Evolutionary conservation across 1,284 basidiomycete species (phyloP).

Genomic region (Golubevia sp.): DNA sequence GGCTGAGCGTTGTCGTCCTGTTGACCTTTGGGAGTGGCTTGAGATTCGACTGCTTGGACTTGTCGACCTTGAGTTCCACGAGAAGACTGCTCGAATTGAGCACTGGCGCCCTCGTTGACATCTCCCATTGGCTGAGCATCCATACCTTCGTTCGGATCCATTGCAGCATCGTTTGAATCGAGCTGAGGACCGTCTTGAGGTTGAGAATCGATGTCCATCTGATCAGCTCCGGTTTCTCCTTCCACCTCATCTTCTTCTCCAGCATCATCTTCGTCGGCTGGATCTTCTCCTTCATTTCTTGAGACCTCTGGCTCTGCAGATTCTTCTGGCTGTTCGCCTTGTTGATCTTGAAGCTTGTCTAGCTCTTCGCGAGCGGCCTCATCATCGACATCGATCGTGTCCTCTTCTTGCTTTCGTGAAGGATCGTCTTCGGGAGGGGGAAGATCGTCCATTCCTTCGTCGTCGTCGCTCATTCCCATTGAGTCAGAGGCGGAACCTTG

Average conservation of each 20-base stretch:
- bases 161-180: background rate
- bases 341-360: conserved; percentile 62
- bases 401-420: conserved; percentile 37
- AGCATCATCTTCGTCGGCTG: conserved; percentile 63
- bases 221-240: background rate
- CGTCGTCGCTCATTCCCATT: conserved; percentile 53
- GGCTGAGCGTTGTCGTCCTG: background rate
- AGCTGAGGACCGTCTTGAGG: background rate
- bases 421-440: conserved; percentile 78
- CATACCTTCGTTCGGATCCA: background rate
- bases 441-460: conserved; percentile 66
- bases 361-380: conserved; percentile 57
- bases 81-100: conserved; percentile 28
- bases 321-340: conserved; percentile 13
- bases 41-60: conserved; percentile 10
- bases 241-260: conserved; percentile 62
- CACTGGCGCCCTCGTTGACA: conserved; percentile 22
- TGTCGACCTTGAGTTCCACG: conserved; percentile 22
- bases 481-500: background rate
- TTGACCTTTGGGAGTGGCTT: conserved; percentile 1
- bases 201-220: background rate
- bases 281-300: conserved; percentile 21
- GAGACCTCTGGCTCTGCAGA: conserved; percentile 15
- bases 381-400: conserved; percentile 25
- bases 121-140: conserved; percentile 18